phyloP scores from a whole-genome alignment of 2,329 filamentous ascomycete species.

The Coleophoma cylindrospora region DNA sequence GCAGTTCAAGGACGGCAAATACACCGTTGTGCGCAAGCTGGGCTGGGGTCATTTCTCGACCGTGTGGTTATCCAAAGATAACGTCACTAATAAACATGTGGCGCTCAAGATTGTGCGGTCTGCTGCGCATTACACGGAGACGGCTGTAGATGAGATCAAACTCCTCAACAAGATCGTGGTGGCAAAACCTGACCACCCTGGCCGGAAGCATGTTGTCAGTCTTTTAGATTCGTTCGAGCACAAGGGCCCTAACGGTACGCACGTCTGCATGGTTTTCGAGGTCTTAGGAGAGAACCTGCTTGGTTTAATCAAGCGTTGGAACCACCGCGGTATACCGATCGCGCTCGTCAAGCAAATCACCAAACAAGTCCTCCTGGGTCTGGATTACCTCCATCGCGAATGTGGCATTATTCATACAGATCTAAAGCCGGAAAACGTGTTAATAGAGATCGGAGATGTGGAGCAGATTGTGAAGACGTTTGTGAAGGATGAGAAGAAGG shows the following conservation, averaged over 20 bases:
- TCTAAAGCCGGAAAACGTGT: conserved; percentile 93
- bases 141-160: conserved; percentile 98
- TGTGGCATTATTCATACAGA: conserved; percentile 99
- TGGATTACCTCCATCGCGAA: conserved; percentile 95
- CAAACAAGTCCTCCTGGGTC: conserved; percentile 90
- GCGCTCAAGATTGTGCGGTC: conserved; percentile 97
- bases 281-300: conserved; percentile 93
- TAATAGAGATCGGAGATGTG: conserved; percentile 98
- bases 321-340: conserved; percentile 95
- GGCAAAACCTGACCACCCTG: conserved; percentile 90
- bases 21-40: conserved; percentile 92
- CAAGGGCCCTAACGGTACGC: conserved; percentile 91
- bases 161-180: conserved; percentile 94
- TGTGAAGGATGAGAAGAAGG: conserved; percentile 72
- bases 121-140: conserved; percentile 97
- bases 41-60: conserved; percentile 99
- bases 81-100: conserved; percentile 85
- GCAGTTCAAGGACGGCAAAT: conserved; percentile 95
- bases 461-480: conserved; percentile 97
- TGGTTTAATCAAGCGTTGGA: conserved; percentile 96
- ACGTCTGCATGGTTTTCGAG: conserved; percentile 99
- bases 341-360: conserved; percentile 97
- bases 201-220: conserved; percentile 91
- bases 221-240: conserved; percentile 96
- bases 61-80: conserved; percentile 81